A percentile compares a stretch with the other conserved stretches of the same genome.
phyloP scores from a whole-genome alignment of 2,329 filamentous ascomycete genomes.

The Cercospora nicotianae region DNA sequence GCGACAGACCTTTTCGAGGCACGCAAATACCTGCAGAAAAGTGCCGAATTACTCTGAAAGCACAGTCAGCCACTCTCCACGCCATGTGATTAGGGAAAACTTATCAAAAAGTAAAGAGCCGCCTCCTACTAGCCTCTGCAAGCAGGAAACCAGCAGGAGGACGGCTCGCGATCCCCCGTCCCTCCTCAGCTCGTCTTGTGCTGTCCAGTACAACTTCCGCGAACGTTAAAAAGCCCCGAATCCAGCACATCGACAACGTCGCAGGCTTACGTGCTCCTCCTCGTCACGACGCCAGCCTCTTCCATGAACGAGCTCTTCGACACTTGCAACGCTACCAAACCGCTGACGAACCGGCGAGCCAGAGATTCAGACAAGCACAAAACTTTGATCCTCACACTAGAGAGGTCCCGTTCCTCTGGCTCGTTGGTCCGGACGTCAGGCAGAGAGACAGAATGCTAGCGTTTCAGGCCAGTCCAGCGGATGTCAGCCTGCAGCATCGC shows the following conservation, averaged over 20 bases:
- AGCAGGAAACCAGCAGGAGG: conserved; percentile 10
- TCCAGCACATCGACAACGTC: conserved; percentile 2
- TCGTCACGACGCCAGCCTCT: neutral
- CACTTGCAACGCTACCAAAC: conserved; percentile 1
- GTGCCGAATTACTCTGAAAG: neutral
- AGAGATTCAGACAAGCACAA: conserved; percentile 72
- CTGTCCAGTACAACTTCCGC: conserved; percentile 2
- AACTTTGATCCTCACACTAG: conserved; percentile 91
- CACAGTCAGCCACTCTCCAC: conserved; percentile 13
- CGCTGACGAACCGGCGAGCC: conserved; percentile 26
- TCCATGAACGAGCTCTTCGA: neutral
- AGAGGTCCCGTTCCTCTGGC: conserved; percentile 68
- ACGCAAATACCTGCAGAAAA: neutral
- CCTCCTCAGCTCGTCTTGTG: neutral
- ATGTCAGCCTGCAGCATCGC: neutral
- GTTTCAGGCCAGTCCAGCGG: neutral
- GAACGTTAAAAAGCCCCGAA: neutral
- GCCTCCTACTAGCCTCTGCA: conserved; percentile 14
- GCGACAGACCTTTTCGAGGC: neutral
- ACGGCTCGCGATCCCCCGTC: conserved; percentile 16
- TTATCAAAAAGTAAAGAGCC: conserved; percentile 20
- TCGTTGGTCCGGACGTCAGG: conserved; percentile 17
- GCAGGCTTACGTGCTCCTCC: neutral
- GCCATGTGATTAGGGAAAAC: neutral
- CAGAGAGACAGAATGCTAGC: neutral